Evolutionary conservation across 2,329 filamentous ascomycete species (phyloP), one percentile per base, ranked within the genome.

Genomic region (Aspergillus viridinutans): DNA sequence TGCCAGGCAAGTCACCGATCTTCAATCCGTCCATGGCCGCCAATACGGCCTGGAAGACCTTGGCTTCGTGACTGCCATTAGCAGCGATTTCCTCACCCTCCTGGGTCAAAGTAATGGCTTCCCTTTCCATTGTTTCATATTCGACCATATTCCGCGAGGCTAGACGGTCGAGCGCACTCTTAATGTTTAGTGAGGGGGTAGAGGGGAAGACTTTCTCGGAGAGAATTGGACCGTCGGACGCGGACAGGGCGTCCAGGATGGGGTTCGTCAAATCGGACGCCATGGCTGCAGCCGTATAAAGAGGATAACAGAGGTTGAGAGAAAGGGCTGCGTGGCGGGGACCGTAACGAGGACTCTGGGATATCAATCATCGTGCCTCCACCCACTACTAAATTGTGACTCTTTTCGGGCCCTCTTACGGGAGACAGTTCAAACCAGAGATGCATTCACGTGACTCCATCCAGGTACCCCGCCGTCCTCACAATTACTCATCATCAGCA

Each of bases 81-180:
- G 82, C 81, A 40, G 85, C 87, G 69, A 93, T 90, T 64, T 84
- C 80, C 70, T 89, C 80, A 12, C 85, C 90, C 71, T 93, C 90
- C 29, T 84, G 76, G 58, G 95, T 94, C 32, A 97, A 79, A 38
- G 87, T 68, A 14, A 88, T 84, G 69, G 92, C 85, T 72, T 97
- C 90, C 53, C 83, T 81, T 65, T 97, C 92, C 59, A 91, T 82
- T 49, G 90, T 88, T 67, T 95, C 86, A 76, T 96, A 97, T 63
- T 83, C 81, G 61, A 97, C 81, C 91, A 97, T 97, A 52, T 86
- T 87, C 66, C 93, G 85, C 58, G 90, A 94, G 29, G 82, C 83
- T 53, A 99, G 83, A 64, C 92, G 85, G 78, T 97, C 94, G 62
- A 97, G 82, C 29, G 91, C 90, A 61, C 90, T 89, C 80, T 97